Percentiles rank a stretch among this genome's conserved stretches.
phyloP scores from a whole-genome alignment of 2,329 filamentous ascomycete species.

The Cytospora mali region DNA sequence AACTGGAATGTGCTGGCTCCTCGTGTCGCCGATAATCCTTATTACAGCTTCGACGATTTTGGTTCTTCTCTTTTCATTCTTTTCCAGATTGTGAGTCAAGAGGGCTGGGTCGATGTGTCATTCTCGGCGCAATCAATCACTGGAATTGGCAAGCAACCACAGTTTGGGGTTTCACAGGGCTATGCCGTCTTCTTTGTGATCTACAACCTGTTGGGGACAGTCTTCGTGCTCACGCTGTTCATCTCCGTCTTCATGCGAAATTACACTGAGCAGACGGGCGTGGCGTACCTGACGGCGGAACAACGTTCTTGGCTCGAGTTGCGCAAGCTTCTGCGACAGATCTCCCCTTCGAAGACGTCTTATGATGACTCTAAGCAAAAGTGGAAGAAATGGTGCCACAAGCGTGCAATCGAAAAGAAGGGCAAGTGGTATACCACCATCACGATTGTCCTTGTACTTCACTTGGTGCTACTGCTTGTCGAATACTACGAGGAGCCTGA shows the following conservation, averaged over 20 bases:
- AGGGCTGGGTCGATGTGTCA: conserved; percentile 96
- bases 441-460: conserved; percentile 77
- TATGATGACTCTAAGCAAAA: conserved; percentile 74
- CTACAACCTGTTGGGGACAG: conserved; percentile 94
- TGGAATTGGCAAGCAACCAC: conserved; percentile 73
- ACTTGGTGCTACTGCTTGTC: conserved; percentile 78
- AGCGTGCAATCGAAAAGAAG: conserved; percentile 88
- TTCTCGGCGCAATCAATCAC: conserved; percentile 82
- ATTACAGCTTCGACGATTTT: conserved; percentile 93
- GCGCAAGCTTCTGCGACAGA: conserved; percentile 86
- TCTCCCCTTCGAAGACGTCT: conserved; percentile 91
- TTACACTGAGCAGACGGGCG: conserved; percentile 97
- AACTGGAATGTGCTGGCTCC: conserved; percentile 86
- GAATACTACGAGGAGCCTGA: conserved; percentile 79
- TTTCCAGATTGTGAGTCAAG: conserved; percentile 98
- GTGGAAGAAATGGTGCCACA: conserved; percentile 95
- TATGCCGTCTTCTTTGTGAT: conserved; percentile 94
- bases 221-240: conserved; percentile 95
- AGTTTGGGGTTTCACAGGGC: conserved; percentile 68
- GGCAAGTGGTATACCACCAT: conserved; percentile 88
- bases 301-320: conserved; percentile 97
- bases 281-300: conserved; percentile 92
- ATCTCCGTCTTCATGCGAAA: conserved; percentile 99
- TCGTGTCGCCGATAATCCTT: conserved; percentile 77
- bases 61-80: conserved; percentile 92